Conservation (phyloP, 345 rosid species). For the Brassica carinata region DNA sequence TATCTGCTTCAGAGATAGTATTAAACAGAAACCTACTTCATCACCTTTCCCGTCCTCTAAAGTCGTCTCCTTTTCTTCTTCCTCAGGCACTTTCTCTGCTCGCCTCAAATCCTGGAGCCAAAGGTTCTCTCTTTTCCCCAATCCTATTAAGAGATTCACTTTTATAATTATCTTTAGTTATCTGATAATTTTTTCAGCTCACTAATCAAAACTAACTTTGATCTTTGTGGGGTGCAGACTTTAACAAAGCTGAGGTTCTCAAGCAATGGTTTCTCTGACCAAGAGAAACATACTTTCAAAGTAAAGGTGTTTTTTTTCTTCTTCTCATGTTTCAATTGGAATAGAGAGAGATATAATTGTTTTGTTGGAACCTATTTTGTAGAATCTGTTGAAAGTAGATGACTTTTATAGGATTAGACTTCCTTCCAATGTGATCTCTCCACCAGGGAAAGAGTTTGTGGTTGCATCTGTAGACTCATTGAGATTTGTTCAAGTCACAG, state of each 20-base stretch:
- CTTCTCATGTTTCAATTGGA: not conserved
- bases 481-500: not conserved
- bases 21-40: no score
- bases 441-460: constrained; percentile 36
- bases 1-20: no score
- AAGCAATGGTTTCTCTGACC: no score
- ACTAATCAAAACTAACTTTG: no score
- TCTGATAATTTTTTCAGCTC: no score
- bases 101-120: constrained; percentile 82
- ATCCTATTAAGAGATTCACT: no score
- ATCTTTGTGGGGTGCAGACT: no score
- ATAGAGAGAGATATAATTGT: not conserved
- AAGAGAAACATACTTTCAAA: constrained; percentile 41
- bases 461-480: not conserved
- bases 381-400: constrained; percentile 35
- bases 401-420: constrained; percentile 85
- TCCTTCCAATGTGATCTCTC: constrained; percentile 77
- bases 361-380: no score
- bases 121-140: no score
- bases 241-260: no score
- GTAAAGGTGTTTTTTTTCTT: constrained; percentile 40
- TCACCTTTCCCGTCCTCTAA: no score
- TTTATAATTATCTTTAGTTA: not conserved
- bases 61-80: no score
- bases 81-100: constrained; percentile 74